phyloP scores from a whole-genome alignment of 1,139 yeast species.

The Taphrina flavorubra region DNA sequence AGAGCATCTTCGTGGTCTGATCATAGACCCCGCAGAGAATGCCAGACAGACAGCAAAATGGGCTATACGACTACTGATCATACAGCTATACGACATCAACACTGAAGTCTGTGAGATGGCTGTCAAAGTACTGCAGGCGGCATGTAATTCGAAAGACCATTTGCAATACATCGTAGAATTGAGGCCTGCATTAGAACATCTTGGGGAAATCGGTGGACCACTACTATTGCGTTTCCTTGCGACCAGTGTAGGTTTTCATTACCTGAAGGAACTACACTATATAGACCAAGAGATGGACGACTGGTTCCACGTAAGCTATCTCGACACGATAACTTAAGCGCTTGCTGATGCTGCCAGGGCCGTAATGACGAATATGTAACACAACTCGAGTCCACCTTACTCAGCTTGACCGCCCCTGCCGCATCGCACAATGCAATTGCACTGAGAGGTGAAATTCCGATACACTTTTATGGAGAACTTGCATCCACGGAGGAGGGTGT shows the following conservation, averaged over 20 bases:
- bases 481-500: slow-evolving; percentile 84
- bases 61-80: slow-evolving; percentile 62
- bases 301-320: slow-evolving; percentile 58
- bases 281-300: slow-evolving; percentile 63
- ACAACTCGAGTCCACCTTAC: slow-evolving; percentile 56
- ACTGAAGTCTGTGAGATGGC: slow-evolving; percentile 65
- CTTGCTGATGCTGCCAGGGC: slow-evolving; percentile 46
- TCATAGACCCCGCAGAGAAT: slow-evolving; percentile 44
- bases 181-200: slow-evolving; percentile 58
- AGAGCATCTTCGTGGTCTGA: slow-evolving; percentile 58
- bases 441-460: slow-evolving; percentile 53
- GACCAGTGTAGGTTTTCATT: slow-evolving; percentile 62
- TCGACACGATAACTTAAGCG: background rate
- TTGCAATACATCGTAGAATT: slow-evolving; percentile 56
- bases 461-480: slow-evolving; percentile 79
- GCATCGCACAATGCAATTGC: background rate
- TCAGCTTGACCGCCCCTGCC: slow-evolving; percentile 6
- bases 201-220: slow-evolving; percentile 58
- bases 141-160: slow-evolving; percentile 55
- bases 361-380: slow-evolving; percentile 61
- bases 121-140: slow-evolving; percentile 59
- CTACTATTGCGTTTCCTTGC: slow-evolving; percentile 62
- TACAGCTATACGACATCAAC: slow-evolving; percentile 72
- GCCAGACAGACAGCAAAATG: slow-evolving; percentile 51
- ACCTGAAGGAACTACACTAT: slow-evolving; percentile 60